Conservation (phyloP, 2,329 filamentous ascomycete species). For the Neofusicoccum sp. region DNA sequence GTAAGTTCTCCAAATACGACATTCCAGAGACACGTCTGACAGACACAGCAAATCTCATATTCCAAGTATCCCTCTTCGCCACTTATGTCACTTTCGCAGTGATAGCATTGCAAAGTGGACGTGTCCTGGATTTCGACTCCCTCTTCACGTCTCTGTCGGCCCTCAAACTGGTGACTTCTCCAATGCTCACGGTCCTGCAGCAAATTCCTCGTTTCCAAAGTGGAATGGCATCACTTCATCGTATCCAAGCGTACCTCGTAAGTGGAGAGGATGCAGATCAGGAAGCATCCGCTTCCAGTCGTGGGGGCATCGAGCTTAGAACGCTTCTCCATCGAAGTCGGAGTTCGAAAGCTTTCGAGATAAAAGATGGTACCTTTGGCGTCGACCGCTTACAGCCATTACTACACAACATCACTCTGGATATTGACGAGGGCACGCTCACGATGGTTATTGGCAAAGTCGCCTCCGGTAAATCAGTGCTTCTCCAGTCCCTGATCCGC, state of each 20-base stretch:
- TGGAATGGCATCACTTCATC: slow-evolving; percentile 27
- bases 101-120: slow-evolving; percentile 24
- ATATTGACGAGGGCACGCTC: slow-evolving; percentile 13
- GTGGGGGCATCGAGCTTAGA: not conserved
- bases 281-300: slow-evolving; percentile 5
- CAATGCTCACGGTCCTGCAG: slow-evolving; percentile 27
- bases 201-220: slow-evolving; percentile 25
- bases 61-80: slow-evolving; percentile 27
- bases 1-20: not conserved
- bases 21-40: not conserved
- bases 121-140: slow-evolving; percentile 25
- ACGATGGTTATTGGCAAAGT: slow-evolving; percentile 28
- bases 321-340: not conserved
- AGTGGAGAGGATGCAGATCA: not conserved
- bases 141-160: slow-evolving; percentile 33
- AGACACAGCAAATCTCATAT: slow-evolving; percentile 26
- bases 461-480: slow-evolving; percentile 37
- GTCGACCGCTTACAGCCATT: slow-evolving; percentile 7
- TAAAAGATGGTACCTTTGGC: slow-evolving; percentile 17
- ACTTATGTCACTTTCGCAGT: slow-evolving; percentile 29
- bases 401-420: slow-evolving; percentile 19
- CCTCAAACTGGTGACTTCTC: slow-evolving; percentile 31
- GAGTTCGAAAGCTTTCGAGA: not conserved
- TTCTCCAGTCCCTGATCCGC: slow-evolving; percentile 41
- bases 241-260: slow-evolving; percentile 27